Evolutionary conservation across 306 rosid species (phyloP), one percentile per base, ranked within the genome.

Genomic region (Inga laurina): DNA sequence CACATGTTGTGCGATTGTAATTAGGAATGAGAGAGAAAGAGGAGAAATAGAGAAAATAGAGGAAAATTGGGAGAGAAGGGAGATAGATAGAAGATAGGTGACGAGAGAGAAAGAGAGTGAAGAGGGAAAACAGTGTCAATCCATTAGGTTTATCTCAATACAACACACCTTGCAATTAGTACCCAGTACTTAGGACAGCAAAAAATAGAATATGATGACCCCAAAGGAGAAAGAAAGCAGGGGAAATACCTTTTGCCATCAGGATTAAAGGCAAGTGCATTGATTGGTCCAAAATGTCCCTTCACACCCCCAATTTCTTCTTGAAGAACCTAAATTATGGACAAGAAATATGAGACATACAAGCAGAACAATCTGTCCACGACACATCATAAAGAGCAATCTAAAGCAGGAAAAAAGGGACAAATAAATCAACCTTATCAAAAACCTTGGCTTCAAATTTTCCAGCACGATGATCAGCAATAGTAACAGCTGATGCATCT

Each of bases 271-370:
- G 99, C 97, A 87, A 96, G 73, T 64, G 98, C 96, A 86, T 96
- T 94, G 71, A 96, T 96, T 6, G 98, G 99, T 87, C 99, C 99
- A 82, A 94, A 96, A 84, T 96, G 98, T 64, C 99, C 99, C 83
- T 96, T 96, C 34, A 93, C 97, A 51, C 98, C 99, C 70, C 99
- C 98, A 86, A 93, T 92, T 88, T 96, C 99, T 89, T 93, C 99
- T 91, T 92, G 97, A 80, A 96, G 97, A 88, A 96, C 87, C 99
- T 96, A 85, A 81, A 35, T 82, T 18, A 12, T 39, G 70, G 76
- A 67, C 9, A 16, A 30, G 77, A 77, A 64, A 45, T 49, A 49
- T 86, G 69, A 82, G 19, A 77, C 30, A 37, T 71, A 45, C 75
- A 66, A 4, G 79, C 39, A 3, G 24, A 81, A 75, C 11, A 52